Percentiles rank a stretch among this genome's conserved stretches.
These are phyloP conservation scores for Orbilia quercus DNA, from an alignment of 2,329 filamentous ascomycete genomes.

Conservation along the genomic window DNA sequence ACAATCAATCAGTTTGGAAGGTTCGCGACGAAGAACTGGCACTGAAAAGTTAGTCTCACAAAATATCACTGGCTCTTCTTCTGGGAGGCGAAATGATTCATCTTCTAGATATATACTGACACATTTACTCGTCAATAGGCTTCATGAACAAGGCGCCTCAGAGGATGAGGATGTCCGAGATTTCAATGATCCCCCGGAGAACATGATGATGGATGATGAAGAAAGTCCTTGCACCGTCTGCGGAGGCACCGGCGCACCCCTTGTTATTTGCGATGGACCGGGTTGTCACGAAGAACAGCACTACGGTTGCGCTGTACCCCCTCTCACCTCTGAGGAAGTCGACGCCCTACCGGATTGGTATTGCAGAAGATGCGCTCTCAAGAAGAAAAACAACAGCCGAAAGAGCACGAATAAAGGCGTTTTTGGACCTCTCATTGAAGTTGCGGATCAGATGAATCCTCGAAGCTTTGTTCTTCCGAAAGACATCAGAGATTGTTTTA, in stretches of 20 bases:
- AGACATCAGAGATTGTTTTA: conserved; percentile 78
- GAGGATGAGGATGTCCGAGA: conserved; percentile 45
- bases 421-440: conserved; percentile 73
- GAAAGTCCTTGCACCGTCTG: conserved; percentile 91
- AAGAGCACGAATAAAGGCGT: conserved; percentile 66
- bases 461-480: conserved; percentile 78
- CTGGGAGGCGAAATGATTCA: neutral
- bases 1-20: conserved; percentile 5
- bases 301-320: conserved; percentile 85
- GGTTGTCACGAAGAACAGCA: conserved; percentile 90
- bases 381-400: conserved; percentile 64
- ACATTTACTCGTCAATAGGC: neutral
- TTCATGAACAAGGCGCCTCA: conserved; percentile 15
- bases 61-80: neutral
- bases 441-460: conserved; percentile 75
- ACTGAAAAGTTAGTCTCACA: conserved; percentile 18
- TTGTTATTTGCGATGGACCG: conserved; percentile 83
- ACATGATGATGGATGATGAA: conserved; percentile 71
- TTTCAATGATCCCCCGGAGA: conserved; percentile 4
- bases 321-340: conserved; percentile 69
- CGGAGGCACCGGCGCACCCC: conserved; percentile 77
- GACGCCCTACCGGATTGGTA: conserved; percentile 80
- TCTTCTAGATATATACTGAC: neutral
- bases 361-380: conserved; percentile 77
- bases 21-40: conserved; percentile 16